Evolutionary conservation across 2,329 filamentous ascomycete genomes (phyloP).

Genomic region (Trematosphaeria pertusa): DNA sequence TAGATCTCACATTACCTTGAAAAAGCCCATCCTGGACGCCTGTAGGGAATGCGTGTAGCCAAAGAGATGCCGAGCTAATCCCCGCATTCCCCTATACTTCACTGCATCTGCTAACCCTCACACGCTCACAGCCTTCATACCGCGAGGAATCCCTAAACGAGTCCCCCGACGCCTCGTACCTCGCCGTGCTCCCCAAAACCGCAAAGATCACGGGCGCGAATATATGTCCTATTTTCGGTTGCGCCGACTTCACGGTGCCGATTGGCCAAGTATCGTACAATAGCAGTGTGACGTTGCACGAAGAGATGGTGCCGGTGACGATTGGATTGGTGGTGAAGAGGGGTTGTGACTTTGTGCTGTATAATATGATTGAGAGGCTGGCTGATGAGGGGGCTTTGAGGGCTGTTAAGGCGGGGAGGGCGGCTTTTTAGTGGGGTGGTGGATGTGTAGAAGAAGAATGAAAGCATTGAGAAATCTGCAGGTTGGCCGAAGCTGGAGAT

Average conservation of each 20-base stretch:
- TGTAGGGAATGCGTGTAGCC: no score
- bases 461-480: not conserved
- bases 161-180: constrained; percentile 39
- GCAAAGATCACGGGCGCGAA: constrained; percentile 43
- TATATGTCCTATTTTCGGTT: constrained; percentile 48
- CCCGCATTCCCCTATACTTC: no score
- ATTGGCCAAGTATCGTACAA: constrained; percentile 52
- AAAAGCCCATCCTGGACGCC: no score
- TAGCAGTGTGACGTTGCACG: constrained; percentile 49
- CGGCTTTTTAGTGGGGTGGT: constrained; percentile 29
- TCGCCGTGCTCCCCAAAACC: constrained; percentile 38
- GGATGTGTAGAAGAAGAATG: not conserved
- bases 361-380: constrained; percentile 51
- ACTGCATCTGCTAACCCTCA: no score
- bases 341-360: constrained; percentile 54
- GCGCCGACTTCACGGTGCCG: constrained; percentile 52
- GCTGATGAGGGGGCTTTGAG: constrained; percentile 49
- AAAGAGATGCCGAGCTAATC: no score
- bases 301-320: constrained; percentile 53
- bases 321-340: constrained; percentile 52
- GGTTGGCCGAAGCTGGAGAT: no score
- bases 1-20: no score
- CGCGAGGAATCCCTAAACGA: constrained; percentile 46
- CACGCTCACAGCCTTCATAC: constrained; percentile 49
- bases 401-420: constrained; percentile 52